Evolutionary conservation across 1,139 yeast species (phyloP).

Genomic region (Suhomyces wounanorum): DNA sequence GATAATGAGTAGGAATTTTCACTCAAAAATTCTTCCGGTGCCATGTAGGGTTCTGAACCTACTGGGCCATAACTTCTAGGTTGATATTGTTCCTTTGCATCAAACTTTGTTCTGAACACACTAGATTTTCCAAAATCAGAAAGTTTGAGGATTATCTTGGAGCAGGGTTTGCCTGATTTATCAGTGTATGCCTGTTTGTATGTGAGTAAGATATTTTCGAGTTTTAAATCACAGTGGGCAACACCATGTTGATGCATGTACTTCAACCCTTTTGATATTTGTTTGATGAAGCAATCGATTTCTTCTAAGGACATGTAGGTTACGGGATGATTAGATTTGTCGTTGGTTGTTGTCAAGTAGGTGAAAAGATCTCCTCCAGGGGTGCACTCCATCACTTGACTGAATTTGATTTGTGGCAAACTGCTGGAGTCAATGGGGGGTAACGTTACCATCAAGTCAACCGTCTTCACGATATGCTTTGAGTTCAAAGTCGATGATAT

Average conservation of each 20-base stretch:
- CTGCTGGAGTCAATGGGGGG: constrained; percentile 14
- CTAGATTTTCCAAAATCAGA: constrained; percentile 79
- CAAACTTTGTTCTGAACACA: constrained; percentile 74
- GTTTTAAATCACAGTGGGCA: constrained; percentile 72
- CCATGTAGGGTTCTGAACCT: constrained; percentile 80
- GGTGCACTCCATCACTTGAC: constrained; percentile 79
- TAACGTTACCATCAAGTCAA: constrained; percentile 59
- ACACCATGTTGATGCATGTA: constrained; percentile 75
- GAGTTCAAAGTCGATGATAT: constrained; percentile 70
- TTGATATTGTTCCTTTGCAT: constrained; percentile 18
- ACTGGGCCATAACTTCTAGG: constrained; percentile 58
- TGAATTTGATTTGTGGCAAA: constrained; percentile 48
- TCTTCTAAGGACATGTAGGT: constrained; percentile 45
- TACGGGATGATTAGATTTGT: constrained; percentile 17
- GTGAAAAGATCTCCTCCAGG: constrained; percentile 69
- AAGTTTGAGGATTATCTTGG: constrained; percentile 52
- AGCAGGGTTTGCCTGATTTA: constrained; percentile 18
- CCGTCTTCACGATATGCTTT: constrained; percentile 66
- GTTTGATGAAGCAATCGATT: constrained; percentile 71
- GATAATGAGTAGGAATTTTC: constrained; percentile 50
- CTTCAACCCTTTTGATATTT: constrained; percentile 60
- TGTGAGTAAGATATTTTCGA: constrained; percentile 57
- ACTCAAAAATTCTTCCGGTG: constrained; percentile 57
- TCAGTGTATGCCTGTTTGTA: constrained; percentile 15
- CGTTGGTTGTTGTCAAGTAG: constrained; percentile 28